Evolutionary conservation across 352 stramenopile species (phyloP), one percentile per base, ranked within the genome.

Genomic region (Phytophthora litchii): DNA sequence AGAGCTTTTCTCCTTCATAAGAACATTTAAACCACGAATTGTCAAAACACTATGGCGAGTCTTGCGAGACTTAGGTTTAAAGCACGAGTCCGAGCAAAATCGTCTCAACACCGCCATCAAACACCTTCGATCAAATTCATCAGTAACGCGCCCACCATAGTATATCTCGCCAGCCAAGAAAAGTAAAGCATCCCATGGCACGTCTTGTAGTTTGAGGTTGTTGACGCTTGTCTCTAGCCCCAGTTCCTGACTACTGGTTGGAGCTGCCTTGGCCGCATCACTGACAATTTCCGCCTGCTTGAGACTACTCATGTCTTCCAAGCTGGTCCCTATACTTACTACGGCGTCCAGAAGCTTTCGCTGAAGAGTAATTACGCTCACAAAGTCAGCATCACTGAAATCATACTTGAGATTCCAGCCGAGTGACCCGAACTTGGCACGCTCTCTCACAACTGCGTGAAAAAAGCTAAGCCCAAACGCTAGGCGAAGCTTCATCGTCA

Each of bases 101-200:
- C 80, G 76, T 2, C 67, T 72, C 4, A 94, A 60, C 19, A 87
- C 92, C 0, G 80, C 60, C 64, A 88, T 78, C 2, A 94, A 62
- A 29, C 80, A 91, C 0, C 81, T 76, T 0, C 82, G 83, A 56
- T 94, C 84, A 31, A 89, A 92, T 42, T 93, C 84, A 51, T 94
- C 86, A 2, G 86, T 94, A 16, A 94, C 83, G 16, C 86, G 75
- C 0, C 84, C 86, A 29, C 86, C 86, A 20, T 94, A 94, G 53
- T 91, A 91, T 20, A 92, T 89, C 47, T 94, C 80, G 0, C 80
- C 83, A 0, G 80, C 83, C n/a, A 93, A 59, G 41, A 89, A 93
- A 42, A 90, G 70, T 10, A 94, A 46, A 1, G 84, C 86, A 50
- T 93, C 80, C 80, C 83, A 94, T 3, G 86, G 86, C n/a, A 94